Conservation (phyloP, 805 yeast genomes). For the Teunomyces kruisii region DNA sequence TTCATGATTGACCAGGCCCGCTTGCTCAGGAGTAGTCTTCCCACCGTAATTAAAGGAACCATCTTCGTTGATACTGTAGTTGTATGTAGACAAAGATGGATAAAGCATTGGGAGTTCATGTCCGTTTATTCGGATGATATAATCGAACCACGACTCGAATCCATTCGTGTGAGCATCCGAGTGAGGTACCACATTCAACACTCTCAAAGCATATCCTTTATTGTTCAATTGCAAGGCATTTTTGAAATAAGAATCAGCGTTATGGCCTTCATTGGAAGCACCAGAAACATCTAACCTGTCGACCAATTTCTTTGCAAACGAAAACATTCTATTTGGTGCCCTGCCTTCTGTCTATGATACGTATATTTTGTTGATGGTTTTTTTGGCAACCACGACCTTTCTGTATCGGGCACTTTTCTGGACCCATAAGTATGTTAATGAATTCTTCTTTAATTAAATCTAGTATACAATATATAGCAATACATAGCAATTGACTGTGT, state of each 20-base stretch:
- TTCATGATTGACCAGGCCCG: constrained; percentile 41
- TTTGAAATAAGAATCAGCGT: constrained; percentile 36
- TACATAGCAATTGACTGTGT: neutral
- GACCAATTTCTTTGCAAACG: constrained; percentile 44
- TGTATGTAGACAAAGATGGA: constrained; percentile 25
- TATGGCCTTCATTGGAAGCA: constrained; percentile 11
- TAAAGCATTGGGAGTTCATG: constrained; percentile 51
- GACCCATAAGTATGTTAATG: too few relatives aligned
- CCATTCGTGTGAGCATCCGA: constrained; percentile 34
- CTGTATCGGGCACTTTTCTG: too few relatives aligned
- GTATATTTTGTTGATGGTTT: neutral
- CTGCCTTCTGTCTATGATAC: neutral
- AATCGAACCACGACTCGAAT: constrained; percentile 86
- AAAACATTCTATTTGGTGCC: constrained; percentile 29
- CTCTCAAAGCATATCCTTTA: constrained; percentile 42
- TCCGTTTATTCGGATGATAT: constrained; percentile 75
- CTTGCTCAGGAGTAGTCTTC: constrained; percentile 31
- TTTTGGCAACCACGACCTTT: neutral
- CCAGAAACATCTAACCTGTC: constrained; percentile 33
- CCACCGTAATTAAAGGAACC: constrained; percentile 41
- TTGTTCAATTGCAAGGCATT: constrained; percentile 31
- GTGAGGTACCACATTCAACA: constrained; percentile 37
- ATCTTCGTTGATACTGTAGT: constrained; percentile 39
- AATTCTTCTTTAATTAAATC: neutral
- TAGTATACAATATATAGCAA: constrained; percentile 4